phyloP scores from a whole-genome alignment of 768 basidiomycete genomes.

The Exidia glandulosa region DNA sequence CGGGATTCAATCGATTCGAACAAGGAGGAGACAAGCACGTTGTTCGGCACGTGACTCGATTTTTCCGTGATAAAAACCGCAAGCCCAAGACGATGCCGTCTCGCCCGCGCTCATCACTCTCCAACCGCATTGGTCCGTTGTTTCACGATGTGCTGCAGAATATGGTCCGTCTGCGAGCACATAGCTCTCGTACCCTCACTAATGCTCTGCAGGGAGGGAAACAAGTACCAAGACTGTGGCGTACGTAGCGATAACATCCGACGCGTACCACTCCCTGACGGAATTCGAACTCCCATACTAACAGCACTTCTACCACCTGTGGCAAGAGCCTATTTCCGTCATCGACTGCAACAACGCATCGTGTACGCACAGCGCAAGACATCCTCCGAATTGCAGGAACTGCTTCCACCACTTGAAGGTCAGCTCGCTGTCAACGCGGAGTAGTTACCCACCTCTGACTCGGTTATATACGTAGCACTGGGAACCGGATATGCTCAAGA shows the following conservation, averaged over 20 bases:
- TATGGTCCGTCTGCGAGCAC: not conserved
- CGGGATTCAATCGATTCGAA: not conserved
- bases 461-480: not conserved
- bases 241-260: too few relatives aligned
- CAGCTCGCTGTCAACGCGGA: not conserved
- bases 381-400: not conserved
- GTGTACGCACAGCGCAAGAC: not conserved
- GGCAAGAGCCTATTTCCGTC: not conserved
- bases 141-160: not conserved
- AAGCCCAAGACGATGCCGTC: not conserved
- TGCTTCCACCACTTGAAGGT: not conserved
- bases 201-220: not conserved
- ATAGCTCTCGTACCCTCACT: not conserved
- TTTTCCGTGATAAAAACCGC: not conserved
- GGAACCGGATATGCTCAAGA: not conserved
- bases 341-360: not conserved
- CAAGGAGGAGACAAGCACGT: not conserved
- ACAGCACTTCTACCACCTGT: not conserved
- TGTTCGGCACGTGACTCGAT: not conserved
- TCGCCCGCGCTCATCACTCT: not conserved
- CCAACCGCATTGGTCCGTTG: not conserved
- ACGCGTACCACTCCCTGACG: not conserved
- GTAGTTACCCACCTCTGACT: not conserved
- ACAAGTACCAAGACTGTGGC: not conserved
- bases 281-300: not conserved